Conservation (phyloP, 2,329 filamentous ascomycete species). For the Eurotiales sp. region DNA sequence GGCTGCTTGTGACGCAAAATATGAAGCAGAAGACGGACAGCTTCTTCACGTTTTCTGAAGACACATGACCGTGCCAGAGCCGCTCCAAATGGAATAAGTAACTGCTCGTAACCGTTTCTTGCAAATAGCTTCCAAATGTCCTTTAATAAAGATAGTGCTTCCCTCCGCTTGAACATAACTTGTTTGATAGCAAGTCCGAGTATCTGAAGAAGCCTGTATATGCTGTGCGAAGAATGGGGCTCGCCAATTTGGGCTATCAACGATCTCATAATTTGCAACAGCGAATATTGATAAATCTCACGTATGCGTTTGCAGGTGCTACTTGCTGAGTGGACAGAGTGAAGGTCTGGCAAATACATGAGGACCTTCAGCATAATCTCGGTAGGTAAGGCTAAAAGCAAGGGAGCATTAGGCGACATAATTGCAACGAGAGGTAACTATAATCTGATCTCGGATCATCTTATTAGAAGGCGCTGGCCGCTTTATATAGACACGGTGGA, state of each 20-base stretch:
- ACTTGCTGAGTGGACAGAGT: background rate
- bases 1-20: background rate
- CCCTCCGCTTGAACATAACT: background rate
- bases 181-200: background rate
- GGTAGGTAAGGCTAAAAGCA: background rate
- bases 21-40: background rate
- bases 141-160: background rate
- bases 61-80: constrained; percentile 4
- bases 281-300: background rate
- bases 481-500: too few species aligned
- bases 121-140: constrained; percentile 1
- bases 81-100: constrained; percentile 1
- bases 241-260: background rate
- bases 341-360: background rate
- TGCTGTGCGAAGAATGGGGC: background rate
- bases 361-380: background rate
- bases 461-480: too few species aligned
- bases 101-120: background rate
- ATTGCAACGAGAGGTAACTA: too few species aligned
- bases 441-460: too few species aligned
- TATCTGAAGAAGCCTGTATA: background rate
- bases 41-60: background rate
- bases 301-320: background rate
- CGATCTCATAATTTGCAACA: background rate
- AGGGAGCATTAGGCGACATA: background rate